Base-by-base conservation (phyloP, 805 yeast genomes). In the Wickerhamiella domercqiae region DNA sequence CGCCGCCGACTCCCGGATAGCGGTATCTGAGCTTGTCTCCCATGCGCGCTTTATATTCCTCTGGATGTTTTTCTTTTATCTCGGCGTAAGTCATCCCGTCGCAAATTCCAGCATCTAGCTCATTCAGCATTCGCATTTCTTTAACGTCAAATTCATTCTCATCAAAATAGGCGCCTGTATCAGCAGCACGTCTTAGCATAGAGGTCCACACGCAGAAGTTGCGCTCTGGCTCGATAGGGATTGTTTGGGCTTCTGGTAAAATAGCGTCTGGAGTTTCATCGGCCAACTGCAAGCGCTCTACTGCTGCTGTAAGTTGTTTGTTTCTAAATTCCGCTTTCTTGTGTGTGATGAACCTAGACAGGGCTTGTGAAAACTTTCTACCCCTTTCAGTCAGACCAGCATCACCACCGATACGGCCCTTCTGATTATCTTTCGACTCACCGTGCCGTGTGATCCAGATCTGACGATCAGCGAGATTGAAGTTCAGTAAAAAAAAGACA, bases 1-100 rank as follows among this genome's bases (percentile, higher is more conserved):
- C 98, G 14, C 98, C 98, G 5, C 97, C 96, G 35, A 83, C 80
- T 3, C 98, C 98, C 1, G 97, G 98, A 53, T 87, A 87, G 42
- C 98, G 65, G 57, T 87, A 87, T 14, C 77, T 65, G 48, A 87
- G 65, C 57, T 87, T 87, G 57, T 83, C 78, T 30, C 67, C 63
- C 47, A 82, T 59, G 41, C 97, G 69, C 14, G 83, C 70, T 30
- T 69, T 71, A 53, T 77, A 87, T 55, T 87, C 97, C 26, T 70
- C 70, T 0, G 96, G 94, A 50, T 67, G 71, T 43, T 63, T 61
- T 7, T 59, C 61, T 54, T 77, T 80, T 45, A 87, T 86, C 47
- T 87, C 93, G 37, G 74, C 76, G 53, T 90, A 86, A 0, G 97
- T 86, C 77, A 86, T 66, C 3, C 94, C 94, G 48, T 87, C 97